phyloP scores from a whole-genome alignment of 2,329 filamentous ascomycete genomes.

The Botrytis sinoallii region DNA sequence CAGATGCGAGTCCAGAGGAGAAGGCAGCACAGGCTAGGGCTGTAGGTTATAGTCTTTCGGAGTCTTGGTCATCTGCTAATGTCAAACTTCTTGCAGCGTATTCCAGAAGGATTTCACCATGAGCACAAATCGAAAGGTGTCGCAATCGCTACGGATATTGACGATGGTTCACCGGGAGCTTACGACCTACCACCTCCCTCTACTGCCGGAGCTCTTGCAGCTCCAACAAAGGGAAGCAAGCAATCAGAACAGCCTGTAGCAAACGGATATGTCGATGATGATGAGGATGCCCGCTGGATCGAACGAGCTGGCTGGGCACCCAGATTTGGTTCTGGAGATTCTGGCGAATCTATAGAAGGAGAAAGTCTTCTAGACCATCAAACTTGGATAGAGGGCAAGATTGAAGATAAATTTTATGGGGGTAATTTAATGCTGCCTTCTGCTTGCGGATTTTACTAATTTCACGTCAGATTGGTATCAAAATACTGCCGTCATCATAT shows the following conservation, averaged over 20 bases:
- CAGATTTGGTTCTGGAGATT: slow-evolving; percentile 69
- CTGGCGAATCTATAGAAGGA: slow-evolving; percentile 46
- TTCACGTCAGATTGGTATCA: slow-evolving; percentile 85
- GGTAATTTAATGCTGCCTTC: slow-evolving; percentile 47
- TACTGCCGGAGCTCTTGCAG: slow-evolving; percentile 64
- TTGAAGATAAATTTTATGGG: slow-evolving; percentile 89
- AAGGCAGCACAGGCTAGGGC: slow-evolving; percentile 77
- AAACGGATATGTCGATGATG: slow-evolving; percentile 45
- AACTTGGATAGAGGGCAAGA: slow-evolving; percentile 77
- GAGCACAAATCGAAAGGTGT: slow-evolving; percentile 60
- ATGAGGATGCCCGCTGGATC: slow-evolving; percentile 50
- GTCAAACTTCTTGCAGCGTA: slow-evolving; percentile 45
- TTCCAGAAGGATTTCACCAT: slow-evolving; percentile 63
- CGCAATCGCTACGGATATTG: slow-evolving; percentile 74
- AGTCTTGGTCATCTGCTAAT: slow-evolving; percentile 14
- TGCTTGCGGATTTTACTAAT: slow-evolving; percentile 21
- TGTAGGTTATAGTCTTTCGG: slow-evolving; percentile 51
- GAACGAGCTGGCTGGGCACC: slow-evolving; percentile 82
- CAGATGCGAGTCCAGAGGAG: slow-evolving; percentile 75
- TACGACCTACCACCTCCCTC: slow-evolving; percentile 76
- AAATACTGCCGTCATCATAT: slow-evolving; percentile 89
- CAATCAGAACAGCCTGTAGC: slow-evolving; percentile 47
- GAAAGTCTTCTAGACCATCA: slow-evolving; percentile 81
- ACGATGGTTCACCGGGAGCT: slow-evolving; percentile 63
- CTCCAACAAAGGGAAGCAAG: slow-evolving; percentile 46